These are phyloP conservation scores for Tephrocybe sp. DNA, from an alignment of 768 basidiomycete species.

Conservation along the genomic window DNA sequence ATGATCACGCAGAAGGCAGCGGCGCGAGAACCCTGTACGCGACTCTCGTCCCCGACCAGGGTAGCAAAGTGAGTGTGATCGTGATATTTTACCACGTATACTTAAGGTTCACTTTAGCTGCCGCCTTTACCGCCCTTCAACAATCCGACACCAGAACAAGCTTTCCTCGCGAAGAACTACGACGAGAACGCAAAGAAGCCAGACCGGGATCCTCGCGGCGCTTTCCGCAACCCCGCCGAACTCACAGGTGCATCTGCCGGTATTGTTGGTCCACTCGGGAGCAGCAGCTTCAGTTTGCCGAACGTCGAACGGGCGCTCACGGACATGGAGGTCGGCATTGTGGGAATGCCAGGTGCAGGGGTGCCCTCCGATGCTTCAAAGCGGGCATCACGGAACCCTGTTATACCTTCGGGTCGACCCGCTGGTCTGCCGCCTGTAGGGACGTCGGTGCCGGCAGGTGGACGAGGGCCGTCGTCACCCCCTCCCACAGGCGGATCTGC, in stretches of 20 bases:
- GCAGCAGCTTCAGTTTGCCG: conserved; percentile 82
- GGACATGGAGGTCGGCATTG: conserved; percentile 78
- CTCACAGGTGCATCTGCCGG: conserved; percentile 59
- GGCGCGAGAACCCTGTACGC: conserved; percentile 71
- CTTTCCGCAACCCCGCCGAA: conserved; percentile 80
- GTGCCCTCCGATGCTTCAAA: conserved; percentile 21
- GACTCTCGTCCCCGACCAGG: conserved; percentile 73
- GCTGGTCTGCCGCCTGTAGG: conserved; percentile 40
- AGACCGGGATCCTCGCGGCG: conserved; percentile 84
- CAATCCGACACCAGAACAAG: conserved; percentile 83
- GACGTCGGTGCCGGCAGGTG: conserved; percentile 31
- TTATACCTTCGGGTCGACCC: conserved; percentile 33
- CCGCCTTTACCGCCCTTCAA: conserved; percentile 74
- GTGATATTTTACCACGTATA: neutral
- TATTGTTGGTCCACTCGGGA: conserved; percentile 91
- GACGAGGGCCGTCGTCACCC: conserved; percentile 40
- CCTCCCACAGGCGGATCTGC: conserved; percentile 31
- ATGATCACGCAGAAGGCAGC: conserved; percentile 43
- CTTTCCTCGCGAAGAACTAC: conserved; percentile 88
- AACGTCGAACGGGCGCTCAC: conserved; percentile 84
- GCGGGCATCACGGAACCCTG: conserved; percentile 27
- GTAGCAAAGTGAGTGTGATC: conserved; percentile 56
- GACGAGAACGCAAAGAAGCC: conserved; percentile 90
- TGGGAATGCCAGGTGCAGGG: conserved; percentile 26
- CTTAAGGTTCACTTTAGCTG: conserved; percentile 37